Evolutionary conservation across 164 flowering plant genomes (phyloP), one percentile per base, ranked within the genome.

Genomic region (Nelumbo lutea): DNA sequence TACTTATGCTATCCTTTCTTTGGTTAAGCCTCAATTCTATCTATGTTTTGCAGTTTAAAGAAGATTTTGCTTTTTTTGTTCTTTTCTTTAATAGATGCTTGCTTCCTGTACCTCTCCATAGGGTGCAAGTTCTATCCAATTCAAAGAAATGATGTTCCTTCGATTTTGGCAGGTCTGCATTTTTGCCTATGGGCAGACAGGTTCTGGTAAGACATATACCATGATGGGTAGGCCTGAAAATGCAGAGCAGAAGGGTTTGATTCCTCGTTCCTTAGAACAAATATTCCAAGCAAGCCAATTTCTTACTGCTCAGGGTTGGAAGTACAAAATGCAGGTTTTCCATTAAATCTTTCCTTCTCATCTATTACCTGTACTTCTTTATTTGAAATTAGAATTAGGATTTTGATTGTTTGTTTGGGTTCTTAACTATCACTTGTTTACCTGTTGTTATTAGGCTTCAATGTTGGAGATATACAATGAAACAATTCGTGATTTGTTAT

Each of bases 141-240:
- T 40, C 40, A 4, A 15, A 57, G n/a, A 8, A 57, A 42, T 41
- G 62, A 60, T 60, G 2, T 1, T 42, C 4, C 7, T 60, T 41
- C 4, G 62, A 9, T 69, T 59, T 61, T 68, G 51, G 58, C 83
- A 95, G 99, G 99, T 96, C 52, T 96, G 98, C 67, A 93, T 96
- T 46, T 96, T 96, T 76, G 98, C 99, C 11, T 96, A 96, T 81
- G 99, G 99, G 6, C 99, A 96, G 73, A 96, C 99, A 10, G 98
- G 99, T 53, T 95, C 98, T 2, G 98, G 98, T 4, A 95, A 95
- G 79, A 95, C 99, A 14, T 83, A 88, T 76, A 95, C 99, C 41
- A 96, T 96, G 99, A 96, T 96, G 99, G 99, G 99, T n/a, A 86
- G 73, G 27, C 93, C 98, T 2, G 93, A 89, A 63, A 73, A 67